Evolutionary conservation across 768 basidiomycete species (phyloP).

Genomic region (Macrolepiota albuminosa): DNA sequence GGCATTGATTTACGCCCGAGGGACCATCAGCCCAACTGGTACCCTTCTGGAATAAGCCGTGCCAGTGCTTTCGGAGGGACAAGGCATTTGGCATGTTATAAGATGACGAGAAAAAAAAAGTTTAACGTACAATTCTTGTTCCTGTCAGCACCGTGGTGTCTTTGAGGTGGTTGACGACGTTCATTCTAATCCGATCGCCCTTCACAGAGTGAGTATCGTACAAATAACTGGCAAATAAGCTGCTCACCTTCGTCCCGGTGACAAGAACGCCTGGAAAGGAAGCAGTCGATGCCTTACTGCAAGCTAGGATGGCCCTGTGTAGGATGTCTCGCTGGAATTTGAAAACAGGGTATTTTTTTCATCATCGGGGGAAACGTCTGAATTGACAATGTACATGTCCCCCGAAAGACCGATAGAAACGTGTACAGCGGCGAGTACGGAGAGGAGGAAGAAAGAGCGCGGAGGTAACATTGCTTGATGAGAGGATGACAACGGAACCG

Average conservation of each 20-base stretch:
- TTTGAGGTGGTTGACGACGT: constrained; percentile 1
- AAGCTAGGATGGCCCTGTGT: background rate
- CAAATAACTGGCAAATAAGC: no score
- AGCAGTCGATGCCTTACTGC: background rate
- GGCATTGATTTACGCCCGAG: background rate
- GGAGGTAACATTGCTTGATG: background rate
- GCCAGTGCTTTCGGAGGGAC: no score
- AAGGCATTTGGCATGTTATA: no score
- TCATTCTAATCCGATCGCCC: background rate
- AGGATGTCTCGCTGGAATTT: background rate
- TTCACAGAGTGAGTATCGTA: background rate
- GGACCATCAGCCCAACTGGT: constrained; percentile 4
- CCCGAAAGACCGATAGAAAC: background rate
- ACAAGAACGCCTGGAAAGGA: background rate
- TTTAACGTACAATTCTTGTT: no score
- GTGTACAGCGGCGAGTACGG: background rate
- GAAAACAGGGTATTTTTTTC: background rate
- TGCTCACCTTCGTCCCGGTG: background rate
- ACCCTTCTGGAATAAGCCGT: constrained; percentile 1
- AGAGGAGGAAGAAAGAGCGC: background rate
- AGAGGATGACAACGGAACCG: background rate
- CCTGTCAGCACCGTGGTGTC: no score
- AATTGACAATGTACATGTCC: constrained; percentile 1
- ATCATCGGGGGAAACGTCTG: background rate
- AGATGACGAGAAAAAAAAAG: no score